phyloP scores from a whole-genome alignment of 2,329 filamentous ascomycete genomes.

The Colletotrichum viniferum region DNA sequence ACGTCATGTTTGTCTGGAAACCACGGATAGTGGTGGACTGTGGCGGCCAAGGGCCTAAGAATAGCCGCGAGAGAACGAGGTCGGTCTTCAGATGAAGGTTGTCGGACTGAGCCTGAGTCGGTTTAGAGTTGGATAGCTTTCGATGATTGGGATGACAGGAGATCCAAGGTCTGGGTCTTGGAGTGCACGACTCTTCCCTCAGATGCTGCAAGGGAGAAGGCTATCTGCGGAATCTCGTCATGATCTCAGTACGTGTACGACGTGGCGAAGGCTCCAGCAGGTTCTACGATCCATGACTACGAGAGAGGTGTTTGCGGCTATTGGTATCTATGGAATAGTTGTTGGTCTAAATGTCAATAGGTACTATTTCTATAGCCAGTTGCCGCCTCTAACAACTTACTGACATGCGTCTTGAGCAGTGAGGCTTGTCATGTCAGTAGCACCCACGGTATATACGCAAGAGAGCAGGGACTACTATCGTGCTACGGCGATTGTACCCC shows the following conservation, averaged over 20 bases:
- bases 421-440: neutral
- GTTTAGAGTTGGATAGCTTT: neutral
- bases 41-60: neutral
- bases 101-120: neutral
- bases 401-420: neutral
- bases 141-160: neutral
- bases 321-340: neutral
- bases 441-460: neutral
- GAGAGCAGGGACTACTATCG: neutral
- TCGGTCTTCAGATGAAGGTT: neutral
- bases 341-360: neutral
- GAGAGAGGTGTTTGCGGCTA: neutral
- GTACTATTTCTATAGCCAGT: too few relatives aligned
- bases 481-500: neutral
- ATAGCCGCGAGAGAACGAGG: neutral
- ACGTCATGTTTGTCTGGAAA: neutral
- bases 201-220: neutral
- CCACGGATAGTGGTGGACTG: neutral
- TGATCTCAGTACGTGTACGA: neutral
- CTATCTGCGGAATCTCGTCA: neutral
- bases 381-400: too few relatives aligned
- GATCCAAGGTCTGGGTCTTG: neutral
- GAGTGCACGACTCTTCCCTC: neutral
- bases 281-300: neutral
- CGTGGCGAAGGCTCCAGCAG: neutral